Conservation (phyloP, 2,329 filamentous ascomycete species). For the Ceratocystis cacaofunesta region DNA sequence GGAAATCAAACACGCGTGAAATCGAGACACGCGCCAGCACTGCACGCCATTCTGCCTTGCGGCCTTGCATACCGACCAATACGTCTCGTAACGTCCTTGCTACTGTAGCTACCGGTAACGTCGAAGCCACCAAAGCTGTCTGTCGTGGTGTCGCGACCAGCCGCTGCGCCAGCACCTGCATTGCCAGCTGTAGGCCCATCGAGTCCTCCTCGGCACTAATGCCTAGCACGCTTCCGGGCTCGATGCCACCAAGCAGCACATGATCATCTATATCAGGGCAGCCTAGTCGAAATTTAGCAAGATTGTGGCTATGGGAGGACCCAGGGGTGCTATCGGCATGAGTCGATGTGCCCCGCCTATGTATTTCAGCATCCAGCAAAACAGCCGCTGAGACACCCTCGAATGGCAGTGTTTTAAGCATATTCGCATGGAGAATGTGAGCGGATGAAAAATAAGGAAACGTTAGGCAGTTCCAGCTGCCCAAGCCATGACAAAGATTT, state of each 20-base stretch:
- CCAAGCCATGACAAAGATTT: no score
- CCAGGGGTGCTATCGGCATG: slow-evolving; percentile 23
- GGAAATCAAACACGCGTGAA: slow-evolving; percentile 42
- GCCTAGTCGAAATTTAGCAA: slow-evolving; percentile 22
- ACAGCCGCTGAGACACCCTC: slow-evolving; percentile 32
- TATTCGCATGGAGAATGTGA: no score
- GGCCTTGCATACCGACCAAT: slow-evolving; percentile 16
- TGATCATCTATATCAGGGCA: slow-evolving; percentile 35
- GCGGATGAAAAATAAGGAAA: no score
- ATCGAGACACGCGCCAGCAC: slow-evolving; percentile 38
- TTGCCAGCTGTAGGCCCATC: slow-evolving; percentile 27
- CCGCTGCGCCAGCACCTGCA: background rate
- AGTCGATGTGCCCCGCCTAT: slow-evolving; percentile 25
- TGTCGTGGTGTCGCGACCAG: background rate
- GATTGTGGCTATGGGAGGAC: slow-evolving; percentile 19
- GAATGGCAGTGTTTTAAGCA: background rate
- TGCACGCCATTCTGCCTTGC: slow-evolving; percentile 20
- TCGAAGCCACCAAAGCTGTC: slow-evolving; percentile 34
- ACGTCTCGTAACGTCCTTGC: slow-evolving; percentile 28
- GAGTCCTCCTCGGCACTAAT: slow-evolving; percentile 38
- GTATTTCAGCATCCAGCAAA: slow-evolving; percentile 29
- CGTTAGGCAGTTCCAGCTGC: no score
- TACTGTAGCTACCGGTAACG: slow-evolving; percentile 29
- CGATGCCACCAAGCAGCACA: slow-evolving; percentile 33
- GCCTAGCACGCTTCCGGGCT: slow-evolving; percentile 38